phyloP scores from a whole-genome alignment of 1,284 basidiomycete genomes.

The Trichosporon sp. region DNA sequence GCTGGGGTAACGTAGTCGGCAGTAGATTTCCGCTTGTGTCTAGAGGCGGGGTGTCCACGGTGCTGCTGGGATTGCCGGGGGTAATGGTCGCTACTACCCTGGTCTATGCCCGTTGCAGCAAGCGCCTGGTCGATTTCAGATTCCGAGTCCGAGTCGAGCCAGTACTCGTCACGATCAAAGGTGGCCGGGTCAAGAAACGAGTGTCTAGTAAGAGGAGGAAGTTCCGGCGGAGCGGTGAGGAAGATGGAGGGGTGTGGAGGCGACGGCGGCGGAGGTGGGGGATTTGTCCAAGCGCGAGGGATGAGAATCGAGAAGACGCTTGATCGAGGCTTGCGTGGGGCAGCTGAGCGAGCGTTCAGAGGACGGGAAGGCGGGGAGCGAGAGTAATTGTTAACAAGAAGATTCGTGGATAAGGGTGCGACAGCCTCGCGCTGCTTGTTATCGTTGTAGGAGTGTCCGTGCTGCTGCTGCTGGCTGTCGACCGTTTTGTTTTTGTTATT shows the following conservation, averaged over 20 bases:
- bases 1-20: neutral
- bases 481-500: neutral
- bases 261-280: neutral
- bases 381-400: slow-evolving; percentile 1
- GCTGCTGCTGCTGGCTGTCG: neutral
- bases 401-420: neutral
- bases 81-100: neutral
- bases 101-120: neutral
- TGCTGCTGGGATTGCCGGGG: neutral
- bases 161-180: neutral
- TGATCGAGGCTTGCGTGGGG: neutral
- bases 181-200: neutral
- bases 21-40: neutral
- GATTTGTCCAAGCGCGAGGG: neutral
- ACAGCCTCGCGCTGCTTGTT: neutral
- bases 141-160: neutral
- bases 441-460: neutral
- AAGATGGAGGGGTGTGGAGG: neutral
- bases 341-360: neutral
- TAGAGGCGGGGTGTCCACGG: neutral
- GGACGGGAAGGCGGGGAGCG: slow-evolving; percentile 3
- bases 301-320: neutral
- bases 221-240: neutral
- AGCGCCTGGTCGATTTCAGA: neutral
- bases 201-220: neutral